phyloP scores from a whole-genome alignment of 2,329 filamentous ascomycete genomes.

The Chalaropsis ovoidea region DNA sequence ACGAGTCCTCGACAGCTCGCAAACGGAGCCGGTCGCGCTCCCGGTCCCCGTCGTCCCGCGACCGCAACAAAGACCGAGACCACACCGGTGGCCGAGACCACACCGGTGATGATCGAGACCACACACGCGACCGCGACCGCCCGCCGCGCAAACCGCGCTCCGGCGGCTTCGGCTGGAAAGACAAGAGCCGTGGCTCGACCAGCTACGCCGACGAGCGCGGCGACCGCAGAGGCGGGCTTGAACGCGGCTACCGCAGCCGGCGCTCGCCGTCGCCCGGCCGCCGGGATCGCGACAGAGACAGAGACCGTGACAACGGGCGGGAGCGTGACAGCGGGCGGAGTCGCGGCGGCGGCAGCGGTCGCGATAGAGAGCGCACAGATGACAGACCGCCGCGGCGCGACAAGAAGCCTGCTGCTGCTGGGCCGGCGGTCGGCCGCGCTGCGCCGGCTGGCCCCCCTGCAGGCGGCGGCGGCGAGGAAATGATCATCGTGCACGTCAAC shows the following conservation, averaged over 20 bases:
- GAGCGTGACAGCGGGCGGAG: constrained; percentile 29
- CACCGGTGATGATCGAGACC: constrained; percentile 35
- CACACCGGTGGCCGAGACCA: constrained; percentile 42
- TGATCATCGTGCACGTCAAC: constrained; percentile 92
- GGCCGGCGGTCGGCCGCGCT: too few species aligned
- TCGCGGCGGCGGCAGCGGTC: background rate
- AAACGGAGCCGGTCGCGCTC: constrained; percentile 7
- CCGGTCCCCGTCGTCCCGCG: constrained; percentile 32
- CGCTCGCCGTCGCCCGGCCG: constrained; percentile 17
- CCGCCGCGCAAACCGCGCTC: constrained; percentile 18
- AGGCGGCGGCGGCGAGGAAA: constrained; percentile 50
- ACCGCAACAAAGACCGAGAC: constrained; percentile 39
- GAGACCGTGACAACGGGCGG: constrained; percentile 27
- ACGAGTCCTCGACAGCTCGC: background rate
- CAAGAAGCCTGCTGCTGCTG: constrained; percentile 31
- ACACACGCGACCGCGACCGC: constrained; percentile 39
- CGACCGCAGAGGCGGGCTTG: constrained; percentile 33
- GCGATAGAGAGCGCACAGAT: constrained; percentile 26
- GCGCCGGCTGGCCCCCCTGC: too few species aligned
- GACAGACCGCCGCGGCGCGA: constrained; percentile 29
- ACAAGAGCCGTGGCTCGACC: constrained; percentile 38
- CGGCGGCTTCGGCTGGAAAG: constrained; percentile 47
- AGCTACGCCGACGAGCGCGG: constrained; percentile 34
- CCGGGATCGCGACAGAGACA: constrained; percentile 14
- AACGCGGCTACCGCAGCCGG: constrained; percentile 30